Percentiles rank a stretch among this genome's conserved stretches.
These are phyloP conservation scores for Eucalyptus pauciflora DNA, from an alignment of 345 rosid genomes.

Conservation along the genomic window DNA sequence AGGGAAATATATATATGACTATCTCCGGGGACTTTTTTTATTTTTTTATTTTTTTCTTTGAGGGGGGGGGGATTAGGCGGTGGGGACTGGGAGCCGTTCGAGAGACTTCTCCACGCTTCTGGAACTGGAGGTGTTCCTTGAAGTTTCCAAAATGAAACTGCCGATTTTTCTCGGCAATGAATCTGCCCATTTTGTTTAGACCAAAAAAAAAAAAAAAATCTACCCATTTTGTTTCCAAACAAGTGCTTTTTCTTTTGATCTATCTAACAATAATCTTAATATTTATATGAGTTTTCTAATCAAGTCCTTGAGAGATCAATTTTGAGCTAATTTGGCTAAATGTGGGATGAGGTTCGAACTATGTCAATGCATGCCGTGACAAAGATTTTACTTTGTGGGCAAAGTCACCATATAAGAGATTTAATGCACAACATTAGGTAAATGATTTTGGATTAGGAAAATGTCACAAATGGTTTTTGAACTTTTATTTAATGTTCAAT, in stretches of 20 bases:
- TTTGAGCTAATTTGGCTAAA: not conserved
- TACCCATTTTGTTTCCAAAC: not conserved
- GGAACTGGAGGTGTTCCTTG: not conserved
- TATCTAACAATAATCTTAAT: not conserved
- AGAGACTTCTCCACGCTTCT: not conserved
- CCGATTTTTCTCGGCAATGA: too few species aligned
- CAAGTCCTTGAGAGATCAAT: not conserved
- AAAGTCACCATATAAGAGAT: not conserved
- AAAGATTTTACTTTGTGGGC: accelerated
- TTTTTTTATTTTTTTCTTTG: not conserved
- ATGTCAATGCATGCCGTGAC: not conserved
- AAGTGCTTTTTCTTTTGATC: not conserved
- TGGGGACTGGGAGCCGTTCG: not conserved
- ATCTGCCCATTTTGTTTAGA: too few species aligned
- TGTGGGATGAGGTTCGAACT: not conserved
- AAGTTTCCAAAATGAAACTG: not conserved
- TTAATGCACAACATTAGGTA: not conserved
- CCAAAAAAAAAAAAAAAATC: too few species aligned
- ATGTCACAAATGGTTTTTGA: too few species aligned
- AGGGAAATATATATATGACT: not conserved
- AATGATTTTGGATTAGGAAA: not conserved
- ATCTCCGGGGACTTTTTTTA: not conserved
- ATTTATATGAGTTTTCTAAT: not conserved
- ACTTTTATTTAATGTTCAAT: too few species aligned
- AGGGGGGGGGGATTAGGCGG: not conserved